These are phyloP conservation scores for Pyrrhoderma noxium DNA, from an alignment of 1,284 basidiomycete species.

Conservation along the genomic window DNA sequence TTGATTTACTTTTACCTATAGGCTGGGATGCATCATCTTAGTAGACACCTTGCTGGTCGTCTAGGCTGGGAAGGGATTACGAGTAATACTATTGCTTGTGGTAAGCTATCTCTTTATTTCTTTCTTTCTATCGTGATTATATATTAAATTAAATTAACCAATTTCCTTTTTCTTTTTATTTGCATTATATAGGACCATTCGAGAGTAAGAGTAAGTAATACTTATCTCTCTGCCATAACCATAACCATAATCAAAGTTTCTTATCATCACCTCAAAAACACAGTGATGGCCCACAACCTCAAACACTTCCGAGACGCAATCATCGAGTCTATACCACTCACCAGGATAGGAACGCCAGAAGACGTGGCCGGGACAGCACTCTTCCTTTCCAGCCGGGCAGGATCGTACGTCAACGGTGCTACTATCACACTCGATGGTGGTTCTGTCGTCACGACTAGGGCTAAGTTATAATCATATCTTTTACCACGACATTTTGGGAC, in stretches of 20 bases:
- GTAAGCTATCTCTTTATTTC: constrained; percentile 26
- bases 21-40: constrained; percentile 54
- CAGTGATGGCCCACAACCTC: constrained; percentile 59
- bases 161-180: neutral
- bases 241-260: neutral
- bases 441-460: constrained; percentile 27
- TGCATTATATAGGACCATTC: constrained; percentile 34
- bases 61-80: constrained; percentile 56
- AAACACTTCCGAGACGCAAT: constrained; percentile 41
- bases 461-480: constrained; percentile 10
- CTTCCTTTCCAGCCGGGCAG: constrained; percentile 54
- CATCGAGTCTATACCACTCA: constrained; percentile 40
- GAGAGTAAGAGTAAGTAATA: constrained; percentile 39
- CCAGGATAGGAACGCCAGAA: constrained; percentile 53
- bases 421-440: constrained; percentile 59
- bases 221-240: neutral
- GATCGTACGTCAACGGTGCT: constrained; percentile 57
- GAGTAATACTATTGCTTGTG: constrained; percentile 65
- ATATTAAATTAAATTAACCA: neutral
- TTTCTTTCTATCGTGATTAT: neutral
- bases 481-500: too few relatives aligned
- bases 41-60: constrained; percentile 51
- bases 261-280: neutral
- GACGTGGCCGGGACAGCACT: constrained; percentile 58
- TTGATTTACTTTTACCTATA: constrained; percentile 10